A percentile compares a stretch with the other conserved stretches of the same genome.
These are phyloP conservation scores for Gynandropsis gynandra DNA, from an alignment of 345 rosid species.

Conservation along the genomic window DNA sequence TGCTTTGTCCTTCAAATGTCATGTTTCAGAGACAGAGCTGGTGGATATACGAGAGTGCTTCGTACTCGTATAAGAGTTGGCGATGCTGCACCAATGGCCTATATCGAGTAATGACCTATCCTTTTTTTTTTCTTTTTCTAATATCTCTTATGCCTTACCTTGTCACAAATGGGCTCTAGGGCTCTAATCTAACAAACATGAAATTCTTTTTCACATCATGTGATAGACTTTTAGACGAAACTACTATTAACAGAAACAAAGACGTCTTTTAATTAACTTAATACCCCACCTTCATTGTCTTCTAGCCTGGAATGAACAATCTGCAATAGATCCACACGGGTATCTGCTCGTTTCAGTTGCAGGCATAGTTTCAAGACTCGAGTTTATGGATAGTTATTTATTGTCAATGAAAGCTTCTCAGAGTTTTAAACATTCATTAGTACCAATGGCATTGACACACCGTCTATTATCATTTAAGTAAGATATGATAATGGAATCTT, in stretches of 20 bases:
- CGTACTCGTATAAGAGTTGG: conserved; percentile 87
- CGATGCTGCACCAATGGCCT: conserved; percentile 96
- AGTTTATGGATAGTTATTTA: too few species aligned
- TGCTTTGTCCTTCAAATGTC: conserved; percentile 13
- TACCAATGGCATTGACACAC: neutral
- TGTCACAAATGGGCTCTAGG: neutral
- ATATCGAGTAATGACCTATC: conserved; percentile 58
- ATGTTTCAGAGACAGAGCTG: conserved; percentile 69
- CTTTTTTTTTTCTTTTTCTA: conserved; percentile 1
- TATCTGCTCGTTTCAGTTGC: too few species aligned
- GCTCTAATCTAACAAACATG: neutral
- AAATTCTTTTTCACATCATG: too few species aligned
- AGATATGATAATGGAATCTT: too few species aligned
- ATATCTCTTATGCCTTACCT: neutral
- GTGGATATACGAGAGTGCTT: conserved; percentile 90
- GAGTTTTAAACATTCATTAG: too few species aligned
- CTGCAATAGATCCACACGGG: too few species aligned
- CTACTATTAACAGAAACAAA: too few species aligned
- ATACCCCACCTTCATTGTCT: neutral
- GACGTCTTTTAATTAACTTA: neutral
- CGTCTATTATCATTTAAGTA: neutral
- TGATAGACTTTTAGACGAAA: too few species aligned
- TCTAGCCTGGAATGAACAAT: neutral
- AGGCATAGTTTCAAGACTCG: too few species aligned
- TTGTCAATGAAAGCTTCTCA: too few species aligned